phyloP scores from a whole-genome alignment of 2,329 filamentous ascomycete genomes.

The Camptophora hylomeconis region DNA sequence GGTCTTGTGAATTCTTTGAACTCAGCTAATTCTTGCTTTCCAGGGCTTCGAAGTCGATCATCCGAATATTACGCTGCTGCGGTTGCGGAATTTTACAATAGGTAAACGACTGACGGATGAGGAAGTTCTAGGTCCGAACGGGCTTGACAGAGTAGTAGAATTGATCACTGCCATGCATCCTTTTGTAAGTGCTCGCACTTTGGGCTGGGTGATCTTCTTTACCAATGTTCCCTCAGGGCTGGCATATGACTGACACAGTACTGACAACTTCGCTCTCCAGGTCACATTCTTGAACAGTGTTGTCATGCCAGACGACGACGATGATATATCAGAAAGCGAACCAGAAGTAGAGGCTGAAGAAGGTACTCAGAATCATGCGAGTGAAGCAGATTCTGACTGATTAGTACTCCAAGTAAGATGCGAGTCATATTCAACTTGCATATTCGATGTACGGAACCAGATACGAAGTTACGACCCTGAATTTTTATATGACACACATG shows the following conservation, averaged over 20 bases:
- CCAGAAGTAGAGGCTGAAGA: no score
- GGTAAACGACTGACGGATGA: conserved; percentile 53
- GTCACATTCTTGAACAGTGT: conserved; percentile 59
- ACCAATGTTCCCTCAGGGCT: no score
- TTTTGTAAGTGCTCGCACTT: conserved; percentile 52
- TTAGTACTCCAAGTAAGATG: no score
- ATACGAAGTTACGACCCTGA: no score
- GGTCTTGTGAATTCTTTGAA: not conserved
- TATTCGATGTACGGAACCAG: no score
- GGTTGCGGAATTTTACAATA: conserved; percentile 67
- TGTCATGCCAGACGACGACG: conserved; percentile 56
- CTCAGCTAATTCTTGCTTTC: conserved; percentile 9
- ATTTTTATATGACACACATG: no score
- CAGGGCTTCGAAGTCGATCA: conserved; percentile 66
- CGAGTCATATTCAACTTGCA: no score
- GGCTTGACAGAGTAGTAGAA: conserved; percentile 51
- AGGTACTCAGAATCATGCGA: no score
- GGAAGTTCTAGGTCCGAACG: conserved; percentile 48
- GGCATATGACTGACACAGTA: not conserved
- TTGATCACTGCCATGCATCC: conserved; percentile 57
- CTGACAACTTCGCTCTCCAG: conserved; percentile 26
- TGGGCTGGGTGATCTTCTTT: conserved; percentile 7
- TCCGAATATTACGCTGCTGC: conserved; percentile 65
- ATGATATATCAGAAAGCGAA: no score
- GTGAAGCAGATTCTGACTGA: no score